These are phyloP conservation scores for Didymella pomorum DNA, from an alignment of 2,329 filamentous ascomycete species.

Conservation along the genomic window DNA sequence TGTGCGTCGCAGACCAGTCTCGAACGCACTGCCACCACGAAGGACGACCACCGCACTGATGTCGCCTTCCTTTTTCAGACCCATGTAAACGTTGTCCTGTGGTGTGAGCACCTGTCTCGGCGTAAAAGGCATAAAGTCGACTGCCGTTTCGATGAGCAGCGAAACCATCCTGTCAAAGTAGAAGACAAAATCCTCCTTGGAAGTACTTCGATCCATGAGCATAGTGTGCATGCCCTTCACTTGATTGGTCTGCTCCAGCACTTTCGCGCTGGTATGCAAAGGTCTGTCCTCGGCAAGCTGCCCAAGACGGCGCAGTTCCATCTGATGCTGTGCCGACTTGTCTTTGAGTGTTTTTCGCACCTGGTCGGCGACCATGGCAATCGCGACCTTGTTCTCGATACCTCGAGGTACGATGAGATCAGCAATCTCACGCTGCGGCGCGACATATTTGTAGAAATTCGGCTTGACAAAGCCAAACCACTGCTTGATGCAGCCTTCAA, in stretches of 20 bases:
- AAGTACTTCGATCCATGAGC: slow-evolving; percentile 79
- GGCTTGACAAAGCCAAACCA: slow-evolving; percentile 98
- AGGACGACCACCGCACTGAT: slow-evolving; percentile 79
- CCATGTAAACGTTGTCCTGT: slow-evolving; percentile 72
- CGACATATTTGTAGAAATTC: slow-evolving; percentile 92
- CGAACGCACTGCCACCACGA: slow-evolving; percentile 86
- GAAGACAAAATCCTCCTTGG: slow-evolving; percentile 92
- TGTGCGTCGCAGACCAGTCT: slow-evolving; percentile 85
- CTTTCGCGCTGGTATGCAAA: slow-evolving; percentile 75
- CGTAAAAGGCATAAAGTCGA: slow-evolving; percentile 68
- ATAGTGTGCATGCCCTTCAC: slow-evolving; percentile 89
- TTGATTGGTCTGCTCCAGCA: slow-evolving; percentile 80
- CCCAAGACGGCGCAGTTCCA: slow-evolving; percentile 79
- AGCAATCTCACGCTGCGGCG: slow-evolving; percentile 88
- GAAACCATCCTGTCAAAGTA: slow-evolving; percentile 91
- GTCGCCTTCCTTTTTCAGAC: slow-evolving; percentile 74
- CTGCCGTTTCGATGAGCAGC: slow-evolving; percentile 77
- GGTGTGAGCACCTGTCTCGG: slow-evolving; percentile 74
- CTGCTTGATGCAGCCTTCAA: slow-evolving; percentile 96
- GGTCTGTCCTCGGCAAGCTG: slow-evolving; percentile 74
- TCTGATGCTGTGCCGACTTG: slow-evolving; percentile 84
- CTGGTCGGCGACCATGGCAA: slow-evolving; percentile 93
- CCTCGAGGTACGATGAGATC: slow-evolving; percentile 96
- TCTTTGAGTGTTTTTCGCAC: slow-evolving; percentile 86
- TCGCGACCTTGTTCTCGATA: slow-evolving; percentile 92